Evolutionary conservation across 495 filamentous ascomycete genomes (phyloP).

Genomic region (Penicilliopsis zonata): DNA sequence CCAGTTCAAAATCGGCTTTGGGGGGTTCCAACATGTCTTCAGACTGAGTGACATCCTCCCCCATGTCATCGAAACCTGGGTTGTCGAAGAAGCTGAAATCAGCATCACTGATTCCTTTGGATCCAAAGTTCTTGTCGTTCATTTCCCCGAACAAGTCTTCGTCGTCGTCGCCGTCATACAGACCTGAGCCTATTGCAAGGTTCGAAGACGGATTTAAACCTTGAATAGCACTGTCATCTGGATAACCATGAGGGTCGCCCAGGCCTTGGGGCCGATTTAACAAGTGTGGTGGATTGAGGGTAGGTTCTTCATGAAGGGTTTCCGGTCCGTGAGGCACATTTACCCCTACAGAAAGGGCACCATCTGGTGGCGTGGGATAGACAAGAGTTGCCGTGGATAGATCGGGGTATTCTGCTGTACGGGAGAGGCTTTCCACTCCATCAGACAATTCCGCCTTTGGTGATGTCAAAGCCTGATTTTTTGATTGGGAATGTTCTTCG

Average conservation of each 20-base stretch:
- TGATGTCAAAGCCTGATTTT: constrained; percentile 16
- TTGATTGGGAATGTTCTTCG: constrained; percentile 18
- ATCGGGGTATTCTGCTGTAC: constrained; percentile 39
- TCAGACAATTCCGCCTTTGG: constrained; percentile 14
- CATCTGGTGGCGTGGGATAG: constrained; percentile 85
- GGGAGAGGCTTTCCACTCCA: constrained; percentile 31
- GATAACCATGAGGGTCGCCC: no score
- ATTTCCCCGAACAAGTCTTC: constrained; percentile 62
- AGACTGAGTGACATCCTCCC: constrained; percentile 3
- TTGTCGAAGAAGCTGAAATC: constrained; percentile 91
- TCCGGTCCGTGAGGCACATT: constrained; percentile 14
- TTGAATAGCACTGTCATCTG: no score
- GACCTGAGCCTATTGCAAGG: constrained; percentile 23
- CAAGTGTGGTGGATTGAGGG: no score
- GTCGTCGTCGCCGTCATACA: constrained; percentile 36
- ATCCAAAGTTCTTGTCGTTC: constrained; percentile 64
- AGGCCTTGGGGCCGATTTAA: no score
- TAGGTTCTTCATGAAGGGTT: constrained; percentile 20
- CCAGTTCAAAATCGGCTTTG: constrained; percentile 5
- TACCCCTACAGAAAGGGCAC: constrained; percentile 32
- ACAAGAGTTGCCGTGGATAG: constrained; percentile 48
- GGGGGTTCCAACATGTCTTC: constrained; percentile 7
- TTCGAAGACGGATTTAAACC: constrained; percentile 13
- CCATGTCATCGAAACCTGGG: constrained; percentile 31
- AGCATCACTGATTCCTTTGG: constrained; percentile 70